Conservation (phyloP, 1,284 basidiomycete genomes). For the Ceratobasidium sp. region DNA sequence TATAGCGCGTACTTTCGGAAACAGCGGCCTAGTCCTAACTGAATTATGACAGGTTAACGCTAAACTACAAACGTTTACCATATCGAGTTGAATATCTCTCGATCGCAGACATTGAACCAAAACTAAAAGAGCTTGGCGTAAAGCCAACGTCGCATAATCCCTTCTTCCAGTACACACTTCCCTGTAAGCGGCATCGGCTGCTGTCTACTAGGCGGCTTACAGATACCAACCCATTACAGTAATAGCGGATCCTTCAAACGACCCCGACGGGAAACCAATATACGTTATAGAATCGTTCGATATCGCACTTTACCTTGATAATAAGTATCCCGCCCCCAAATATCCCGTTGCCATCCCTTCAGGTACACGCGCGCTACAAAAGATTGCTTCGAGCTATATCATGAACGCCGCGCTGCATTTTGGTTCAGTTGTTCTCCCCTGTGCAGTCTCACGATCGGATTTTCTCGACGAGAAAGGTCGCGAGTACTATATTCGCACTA, state of each 20-base stretch:
- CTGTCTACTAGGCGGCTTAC: neutral
- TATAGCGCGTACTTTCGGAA: too few species aligned
- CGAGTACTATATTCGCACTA: slow-evolving; percentile 19
- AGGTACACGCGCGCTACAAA: slow-evolving; percentile 38
- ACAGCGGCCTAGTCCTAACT: neutral
- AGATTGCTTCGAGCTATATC: slow-evolving; percentile 15
- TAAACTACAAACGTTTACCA: slow-evolving; percentile 21
- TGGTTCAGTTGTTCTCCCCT: slow-evolving; percentile 10
- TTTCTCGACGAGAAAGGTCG: slow-evolving; percentile 39
- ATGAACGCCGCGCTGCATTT: slow-evolving; percentile 6
- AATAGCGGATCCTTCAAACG: slow-evolving; percentile 39
- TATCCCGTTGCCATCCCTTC: slow-evolving; percentile 30
- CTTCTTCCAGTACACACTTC: slow-evolving; percentile 18
- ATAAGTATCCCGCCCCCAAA: slow-evolving; percentile 36
- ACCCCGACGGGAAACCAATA: slow-evolving; percentile 22
- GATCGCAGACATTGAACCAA: neutral
- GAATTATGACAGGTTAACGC: neutral
- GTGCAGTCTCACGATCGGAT: slow-evolving; percentile 3
- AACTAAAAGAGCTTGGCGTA: slow-evolving; percentile 7
- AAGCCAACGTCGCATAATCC: slow-evolving; percentile 46
- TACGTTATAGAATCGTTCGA: slow-evolving; percentile 40
- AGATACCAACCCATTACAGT: neutral
- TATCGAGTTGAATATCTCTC: slow-evolving; percentile 11
- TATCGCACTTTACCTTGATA: slow-evolving; percentile 42
- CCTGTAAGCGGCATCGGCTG: neutral